A percentile compares a stretch with the other conserved stretches of the same genome.
Conservation (phyloP, 176 grass and related monocot genomes). For the Canna indica region DNA sequence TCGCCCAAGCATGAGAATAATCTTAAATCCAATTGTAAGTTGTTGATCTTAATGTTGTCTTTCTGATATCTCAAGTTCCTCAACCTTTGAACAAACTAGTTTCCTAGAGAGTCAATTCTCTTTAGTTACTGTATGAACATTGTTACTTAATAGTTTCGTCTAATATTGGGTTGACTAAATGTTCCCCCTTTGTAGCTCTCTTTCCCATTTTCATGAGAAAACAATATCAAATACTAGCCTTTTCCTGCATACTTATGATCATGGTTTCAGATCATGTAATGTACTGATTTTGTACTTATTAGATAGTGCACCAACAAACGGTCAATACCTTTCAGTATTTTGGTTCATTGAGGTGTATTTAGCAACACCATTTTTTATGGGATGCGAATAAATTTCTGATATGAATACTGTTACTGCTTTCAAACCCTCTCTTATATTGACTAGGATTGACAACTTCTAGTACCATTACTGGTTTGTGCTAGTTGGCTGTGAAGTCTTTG, state of each 20-base stretch:
- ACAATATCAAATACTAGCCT: not conserved
- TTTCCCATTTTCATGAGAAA: not conserved
- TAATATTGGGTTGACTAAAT: not conserved
- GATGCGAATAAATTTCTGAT: no score
- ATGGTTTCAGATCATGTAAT: no score
- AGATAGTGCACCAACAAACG: no score
- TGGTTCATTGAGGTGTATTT: not conserved
- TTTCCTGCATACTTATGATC: not conserved
- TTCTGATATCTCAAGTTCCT: not conserved
- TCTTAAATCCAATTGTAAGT: conserved; percentile 95
- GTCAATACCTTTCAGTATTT: not conserved
- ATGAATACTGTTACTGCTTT: no score
- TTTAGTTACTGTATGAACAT: not conserved
- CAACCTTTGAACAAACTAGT: not conserved
- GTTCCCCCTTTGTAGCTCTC: not conserved
- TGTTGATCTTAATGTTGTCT: conserved; percentile 14
- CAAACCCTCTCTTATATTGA: no score
- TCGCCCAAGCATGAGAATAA: conserved; percentile 94
- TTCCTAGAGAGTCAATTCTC: not conserved
- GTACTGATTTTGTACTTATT: no score
- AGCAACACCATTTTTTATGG: not conserved
- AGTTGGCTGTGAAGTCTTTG: not conserved
- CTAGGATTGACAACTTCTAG: no score
- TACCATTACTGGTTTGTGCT: no score
- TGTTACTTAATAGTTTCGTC: not conserved